Evolutionary conservation across 164 flowering plant species (phyloP).

Genomic region (Liriodendron chinense): DNA sequence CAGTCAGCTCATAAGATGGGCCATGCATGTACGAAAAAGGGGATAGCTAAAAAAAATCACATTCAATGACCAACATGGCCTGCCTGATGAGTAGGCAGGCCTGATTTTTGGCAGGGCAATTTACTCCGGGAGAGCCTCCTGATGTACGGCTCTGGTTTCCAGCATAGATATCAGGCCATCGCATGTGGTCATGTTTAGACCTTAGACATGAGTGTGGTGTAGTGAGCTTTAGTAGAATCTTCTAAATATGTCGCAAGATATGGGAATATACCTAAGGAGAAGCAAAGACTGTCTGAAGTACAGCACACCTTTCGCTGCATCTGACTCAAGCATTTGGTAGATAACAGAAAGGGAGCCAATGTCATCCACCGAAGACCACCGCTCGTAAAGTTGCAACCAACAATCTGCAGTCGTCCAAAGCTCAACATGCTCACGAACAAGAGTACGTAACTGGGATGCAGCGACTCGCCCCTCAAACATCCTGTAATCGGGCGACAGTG

Average conservation of each 20-base stretch:
- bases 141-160: background rate
- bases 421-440: conserved; percentile 90
- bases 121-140: background rate
- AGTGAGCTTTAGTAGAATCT: background rate
- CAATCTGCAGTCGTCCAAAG: conserved; percentile 96
- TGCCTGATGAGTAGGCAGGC: background rate
- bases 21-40: background rate
- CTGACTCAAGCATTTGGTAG: conserved; percentile 98
- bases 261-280: conserved; percentile 73
- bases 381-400: conserved; percentile 90
- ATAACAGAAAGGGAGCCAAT: conserved; percentile 96
- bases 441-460: conserved; percentile 77
- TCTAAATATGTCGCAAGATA: background rate
- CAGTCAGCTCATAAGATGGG: background rate
- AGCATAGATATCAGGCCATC: background rate
- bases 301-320: conserved; percentile 88
- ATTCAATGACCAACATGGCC: too few relatives aligned
- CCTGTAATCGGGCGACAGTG: conserved; percentile 76
- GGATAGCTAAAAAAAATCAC: background rate
- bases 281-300: conserved; percentile 97
- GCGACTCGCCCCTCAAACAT: conserved; percentile 92
- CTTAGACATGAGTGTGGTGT: background rate
- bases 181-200: too few relatives aligned
- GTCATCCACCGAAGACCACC: conserved; percentile 99
- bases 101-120: background rate